Conservation (phyloP, 768 basidiomycete species). For the Suillus weaverae region DNA sequence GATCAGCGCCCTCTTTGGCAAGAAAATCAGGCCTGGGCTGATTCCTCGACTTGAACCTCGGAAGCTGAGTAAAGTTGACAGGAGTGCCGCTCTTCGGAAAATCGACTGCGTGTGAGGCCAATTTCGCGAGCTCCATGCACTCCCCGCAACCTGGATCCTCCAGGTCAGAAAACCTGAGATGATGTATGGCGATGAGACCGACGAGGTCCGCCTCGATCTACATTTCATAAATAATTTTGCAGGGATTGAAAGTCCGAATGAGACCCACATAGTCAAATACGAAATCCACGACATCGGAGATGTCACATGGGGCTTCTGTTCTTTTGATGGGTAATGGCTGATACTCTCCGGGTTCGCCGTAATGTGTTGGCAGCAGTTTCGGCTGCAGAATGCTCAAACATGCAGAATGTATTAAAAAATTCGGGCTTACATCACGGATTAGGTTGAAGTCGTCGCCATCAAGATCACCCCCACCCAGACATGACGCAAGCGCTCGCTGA, state of each 20-base stretch:
- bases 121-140: constrained; percentile 44
- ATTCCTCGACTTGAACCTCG: constrained; percentile 21
- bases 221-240: constrained; percentile 1
- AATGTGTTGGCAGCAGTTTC: constrained; percentile 28
- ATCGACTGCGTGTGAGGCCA: constrained; percentile 50
- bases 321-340: constrained; percentile 33
- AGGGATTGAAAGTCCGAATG: neutral
- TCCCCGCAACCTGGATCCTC: constrained; percentile 33
- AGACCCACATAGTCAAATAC: constrained; percentile 46
- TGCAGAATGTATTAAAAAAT: constrained; percentile 1
- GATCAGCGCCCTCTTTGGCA: constrained; percentile 38
- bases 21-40: constrained; percentile 43
- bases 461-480: constrained; percentile 54
- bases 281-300: constrained; percentile 47
- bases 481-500: constrained; percentile 43
- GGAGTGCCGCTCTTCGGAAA: constrained; percentile 47
- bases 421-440: constrained; percentile 39
- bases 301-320: constrained; percentile 33
- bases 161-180: constrained; percentile 45
- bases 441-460: constrained; percentile 55
- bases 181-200: constrained; percentile 42
- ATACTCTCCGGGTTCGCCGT: constrained; percentile 40
- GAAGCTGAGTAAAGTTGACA: constrained; percentile 37
- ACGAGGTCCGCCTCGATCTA: constrained; percentile 41
- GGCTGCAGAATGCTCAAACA: constrained; percentile 24